Conservation (phyloP, 768 basidiomycete genomes). For the Boletellus emodensis region DNA sequence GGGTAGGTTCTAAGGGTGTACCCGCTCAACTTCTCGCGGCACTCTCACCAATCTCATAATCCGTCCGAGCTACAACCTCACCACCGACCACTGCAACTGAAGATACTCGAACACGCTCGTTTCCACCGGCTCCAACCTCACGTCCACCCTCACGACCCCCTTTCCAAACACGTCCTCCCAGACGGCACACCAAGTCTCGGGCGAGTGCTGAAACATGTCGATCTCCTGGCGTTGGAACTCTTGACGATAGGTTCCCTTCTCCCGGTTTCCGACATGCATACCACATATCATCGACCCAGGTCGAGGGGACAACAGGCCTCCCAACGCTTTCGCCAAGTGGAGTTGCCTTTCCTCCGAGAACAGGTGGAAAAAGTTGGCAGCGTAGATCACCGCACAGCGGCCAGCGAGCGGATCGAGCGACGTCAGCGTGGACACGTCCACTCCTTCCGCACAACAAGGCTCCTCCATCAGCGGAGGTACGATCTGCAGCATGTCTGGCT, state of each 20-base stretch:
- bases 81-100: slow-evolving; percentile 26
- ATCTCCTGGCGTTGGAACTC: neutral
- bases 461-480: slow-evolving; percentile 28
- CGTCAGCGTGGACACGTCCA: slow-evolving; percentile 31
- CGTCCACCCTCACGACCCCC: slow-evolving; percentile 9
- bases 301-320: slow-evolving; percentile 25
- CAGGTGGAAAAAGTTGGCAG: slow-evolving; percentile 45
- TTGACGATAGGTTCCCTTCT: neutral
- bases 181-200: slow-evolving; percentile 34
- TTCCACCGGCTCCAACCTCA: neutral
- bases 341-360: slow-evolving; percentile 30
- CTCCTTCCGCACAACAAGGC: slow-evolving; percentile 20
- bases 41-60: too few species aligned
- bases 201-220: slow-evolving; percentile 29
- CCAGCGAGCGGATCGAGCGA: slow-evolving; percentile 48
- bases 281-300: slow-evolving; percentile 34
- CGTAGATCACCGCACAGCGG: slow-evolving; percentile 47
- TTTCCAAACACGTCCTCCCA: slow-evolving; percentile 36
- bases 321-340: slow-evolving; percentile 26
- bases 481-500: slow-evolving; percentile 39
- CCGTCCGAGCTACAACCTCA: slow-evolving; percentile 8
- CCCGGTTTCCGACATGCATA: slow-evolving; percentile 16
- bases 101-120: neutral
- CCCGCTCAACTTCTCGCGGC: too few species aligned
- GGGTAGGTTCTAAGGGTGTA: too few species aligned